phyloP scores from a whole-genome alignment of 345 rosid species.

The Eucalyptus decipiens region DNA sequence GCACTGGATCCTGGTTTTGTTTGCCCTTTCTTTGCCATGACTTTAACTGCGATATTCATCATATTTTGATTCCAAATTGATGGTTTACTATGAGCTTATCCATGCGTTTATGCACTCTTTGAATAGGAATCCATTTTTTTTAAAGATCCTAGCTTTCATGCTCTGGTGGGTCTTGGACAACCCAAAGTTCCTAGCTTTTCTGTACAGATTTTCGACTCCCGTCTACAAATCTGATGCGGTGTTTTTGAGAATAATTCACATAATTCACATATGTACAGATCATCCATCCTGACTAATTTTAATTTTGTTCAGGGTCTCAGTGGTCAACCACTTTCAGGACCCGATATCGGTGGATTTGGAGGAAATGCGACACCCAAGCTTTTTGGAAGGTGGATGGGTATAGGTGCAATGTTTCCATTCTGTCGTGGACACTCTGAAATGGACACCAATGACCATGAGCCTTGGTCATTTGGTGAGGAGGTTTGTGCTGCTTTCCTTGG shows the following conservation, averaged over 20 bases:
- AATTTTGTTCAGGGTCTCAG: conserved; percentile 62
- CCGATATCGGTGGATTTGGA: conserved; percentile 93
- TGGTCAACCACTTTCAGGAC: conserved; percentile 93
- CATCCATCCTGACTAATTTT: not conserved
- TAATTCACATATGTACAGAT: not conserved
- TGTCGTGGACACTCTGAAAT: conserved; percentile 82
- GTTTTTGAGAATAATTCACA: not conserved
- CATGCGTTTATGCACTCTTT: not conserved
- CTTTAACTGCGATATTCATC: not conserved
- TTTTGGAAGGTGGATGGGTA: conserved; percentile 93
- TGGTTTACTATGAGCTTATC: not conserved
- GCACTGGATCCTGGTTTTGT: not conserved
- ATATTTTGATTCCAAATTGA: not conserved
- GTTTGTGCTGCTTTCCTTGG: conserved; percentile 14
- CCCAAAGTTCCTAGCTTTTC: not conserved
- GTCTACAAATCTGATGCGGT: not conserved
- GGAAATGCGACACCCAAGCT: conserved; percentile 85
- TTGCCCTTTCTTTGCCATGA: not conserved
- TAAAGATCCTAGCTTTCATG: not conserved
- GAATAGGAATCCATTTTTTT: not conserved
- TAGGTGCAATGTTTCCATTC: conserved; percentile 92
- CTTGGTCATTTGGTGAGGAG: conserved; percentile 98
- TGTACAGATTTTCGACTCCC: not conserved
- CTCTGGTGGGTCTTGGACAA: not conserved
- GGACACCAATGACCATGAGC: conserved; percentile 70